Base-by-base conservation (phyloP, 495 filamentous ascomycete species). In the Xylaria castorea region DNA sequence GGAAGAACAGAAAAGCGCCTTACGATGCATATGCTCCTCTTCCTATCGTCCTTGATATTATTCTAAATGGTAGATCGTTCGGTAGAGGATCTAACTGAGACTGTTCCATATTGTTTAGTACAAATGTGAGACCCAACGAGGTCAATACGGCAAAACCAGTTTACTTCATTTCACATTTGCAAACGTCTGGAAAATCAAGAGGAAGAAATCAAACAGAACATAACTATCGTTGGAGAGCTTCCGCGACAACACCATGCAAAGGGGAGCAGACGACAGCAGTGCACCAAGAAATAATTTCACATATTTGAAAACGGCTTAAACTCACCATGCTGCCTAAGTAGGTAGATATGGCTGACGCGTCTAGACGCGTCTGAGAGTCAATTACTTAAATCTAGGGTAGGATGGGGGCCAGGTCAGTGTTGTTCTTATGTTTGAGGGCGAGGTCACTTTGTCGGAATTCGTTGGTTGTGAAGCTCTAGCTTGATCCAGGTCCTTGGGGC, bases 1-100 rank as follows among this genome's bases (percentile, higher is more conserved):
- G 50, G 58, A 61, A 73, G 63, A 40, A 53, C 58, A 70, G 48
- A 58, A 64, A 70, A 58, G 58, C 65, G 68, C 84, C 92, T 82
- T 82, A 98, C 96, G 93, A 97, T 76, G 96, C 96, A 89, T 99
- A 99, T 68, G 96, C 96, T 73, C 96, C 96, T 81, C 92, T 90
- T 55, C 96, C 96, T 75, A 99, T 97, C 48, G 97, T 99, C 78
- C 95, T 94, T 40, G 94, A 97, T 75, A 99, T 89, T 79, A 99
- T 91, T 69, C 96, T 90, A 82, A 99, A 99, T 36, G 97, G 97
- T 53, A 99, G 86, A 75, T 97, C 89, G 72, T 77, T 87, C 48
- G 96, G 96, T 57, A 98, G 87, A 71, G 94, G 94, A 75, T 94
- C 94, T 63, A 94, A 83, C 83, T 99, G 96, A 70, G 93, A 96